Evolutionary conservation across 129 eudicot species (phyloP).

Genomic region (Deinandra increscens): DNA sequence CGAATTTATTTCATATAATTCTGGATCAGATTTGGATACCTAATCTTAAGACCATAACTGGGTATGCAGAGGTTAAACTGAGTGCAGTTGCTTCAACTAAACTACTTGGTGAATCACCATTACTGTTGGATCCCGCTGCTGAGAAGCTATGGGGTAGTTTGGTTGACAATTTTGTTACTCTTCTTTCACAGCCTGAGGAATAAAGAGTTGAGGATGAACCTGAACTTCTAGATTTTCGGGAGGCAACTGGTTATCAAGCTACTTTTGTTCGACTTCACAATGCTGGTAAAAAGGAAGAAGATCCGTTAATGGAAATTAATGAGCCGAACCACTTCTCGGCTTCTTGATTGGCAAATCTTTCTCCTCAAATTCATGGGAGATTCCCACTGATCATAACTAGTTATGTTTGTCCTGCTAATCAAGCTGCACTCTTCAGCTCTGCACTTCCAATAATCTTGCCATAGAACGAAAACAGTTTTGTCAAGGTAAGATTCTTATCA

Average conservation of each 20-base stretch:
- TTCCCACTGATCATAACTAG: constrained; percentile 50
- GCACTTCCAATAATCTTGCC: constrained; percentile 53
- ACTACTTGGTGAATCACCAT: constrained; percentile 68
- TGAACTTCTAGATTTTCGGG: constrained; percentile 91
- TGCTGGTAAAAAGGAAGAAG: constrained; percentile 90
- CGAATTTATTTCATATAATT: constrained; percentile 51
- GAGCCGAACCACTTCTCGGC: constrained; percentile 79
- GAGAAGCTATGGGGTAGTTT: constrained; percentile 68
- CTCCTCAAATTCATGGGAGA: constrained; percentile 60
- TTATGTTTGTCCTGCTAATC: constrained; percentile 78
- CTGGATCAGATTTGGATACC: constrained; percentile 88
- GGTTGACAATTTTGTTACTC: constrained; percentile 85
- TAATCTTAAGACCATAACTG: constrained; percentile 68
- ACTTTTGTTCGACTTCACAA: constrained; percentile 75
- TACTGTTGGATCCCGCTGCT: constrained; percentile 53
- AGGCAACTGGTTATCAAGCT: constrained; percentile 70
- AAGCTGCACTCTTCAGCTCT: constrained; percentile 73
- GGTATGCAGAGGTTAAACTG: constrained; percentile 69
- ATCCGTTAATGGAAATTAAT: constrained; percentile 71
- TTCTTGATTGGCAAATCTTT: constrained; percentile 57
- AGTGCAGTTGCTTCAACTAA: constrained; percentile 81
- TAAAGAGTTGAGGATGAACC: constrained; percentile 87
- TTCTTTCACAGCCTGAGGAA: constrained; percentile 80
- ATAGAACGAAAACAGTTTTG: constrained; percentile 38
- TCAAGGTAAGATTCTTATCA: constrained; percentile 39